These are phyloP conservation scores for Pichia exigua DNA, from an alignment of 805 yeast genomes.

Conservation along the genomic window DNA sequence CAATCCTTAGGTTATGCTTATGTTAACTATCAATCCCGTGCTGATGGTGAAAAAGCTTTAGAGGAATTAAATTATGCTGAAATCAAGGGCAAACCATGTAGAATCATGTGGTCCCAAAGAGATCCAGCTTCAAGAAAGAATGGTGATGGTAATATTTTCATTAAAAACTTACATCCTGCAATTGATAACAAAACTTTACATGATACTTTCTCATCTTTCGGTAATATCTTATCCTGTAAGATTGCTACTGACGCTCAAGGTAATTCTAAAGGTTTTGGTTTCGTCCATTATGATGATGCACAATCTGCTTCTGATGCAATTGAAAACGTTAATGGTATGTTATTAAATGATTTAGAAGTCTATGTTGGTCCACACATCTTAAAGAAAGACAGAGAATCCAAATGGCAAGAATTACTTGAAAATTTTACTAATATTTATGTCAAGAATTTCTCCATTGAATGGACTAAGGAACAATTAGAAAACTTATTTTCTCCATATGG, in stretches of 20 bases:
- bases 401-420: conserved; percentile 82
- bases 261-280: conserved; percentile 91
- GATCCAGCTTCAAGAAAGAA: conserved; percentile 92
- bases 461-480: conserved; percentile 61
- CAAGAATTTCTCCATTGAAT: conserved; percentile 75
- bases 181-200: conserved; percentile 98
- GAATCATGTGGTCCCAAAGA: conserved; percentile 99
- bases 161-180: conserved; percentile 96
- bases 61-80: conserved; percentile 91
- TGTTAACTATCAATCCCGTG: conserved; percentile 85
- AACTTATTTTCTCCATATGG: conserved; percentile 71
- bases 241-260: conserved; percentile 93
- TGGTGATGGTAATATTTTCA: conserved; percentile 95
- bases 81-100: conserved; percentile 93
- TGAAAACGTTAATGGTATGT: conserved; percentile 97
- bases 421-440: conserved; percentile 94
- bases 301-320: conserved; percentile 93
- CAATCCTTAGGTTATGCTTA: conserved; percentile 97
- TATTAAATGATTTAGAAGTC: conserved; percentile 91
- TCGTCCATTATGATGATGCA: conserved; percentile 90
- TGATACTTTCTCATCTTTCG: conserved; percentile 96
- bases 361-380: conserved; percentile 92
- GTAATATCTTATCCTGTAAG: conserved; percentile 92
- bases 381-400: conserved; percentile 89
- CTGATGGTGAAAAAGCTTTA: conserved; percentile 89